Conservation (phyloP, 2,329 filamentous ascomycete genomes). For the Penicillium sp. region DNA sequence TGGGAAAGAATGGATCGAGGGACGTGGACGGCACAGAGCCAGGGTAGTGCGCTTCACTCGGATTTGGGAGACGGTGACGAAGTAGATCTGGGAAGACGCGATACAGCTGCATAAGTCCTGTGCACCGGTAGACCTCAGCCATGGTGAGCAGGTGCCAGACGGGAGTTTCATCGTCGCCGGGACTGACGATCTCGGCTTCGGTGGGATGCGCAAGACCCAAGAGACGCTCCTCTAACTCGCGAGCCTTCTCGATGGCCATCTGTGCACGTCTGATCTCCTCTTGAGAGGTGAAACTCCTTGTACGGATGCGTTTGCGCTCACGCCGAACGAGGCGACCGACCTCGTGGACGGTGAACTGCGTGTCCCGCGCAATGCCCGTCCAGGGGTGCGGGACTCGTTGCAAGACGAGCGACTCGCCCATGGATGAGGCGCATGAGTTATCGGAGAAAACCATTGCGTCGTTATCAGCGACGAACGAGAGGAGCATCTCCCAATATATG, state of each 20-base stretch:
- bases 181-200: slow-evolving; percentile 49
- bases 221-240: slow-evolving; percentile 49
- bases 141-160: slow-evolving; percentile 54
- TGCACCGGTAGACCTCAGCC: slow-evolving; percentile 53
- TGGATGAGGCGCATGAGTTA: slow-evolving; percentile 13
- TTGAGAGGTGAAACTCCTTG: slow-evolving; percentile 38
- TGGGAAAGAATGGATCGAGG: slow-evolving; percentile 23
- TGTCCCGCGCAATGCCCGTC: slow-evolving; percentile 41
- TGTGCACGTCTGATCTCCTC: slow-evolving; percentile 34
- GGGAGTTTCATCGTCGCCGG: slow-evolving; percentile 53
- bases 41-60: slow-evolving; percentile 8
- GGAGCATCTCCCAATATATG: slow-evolving; percentile 60
- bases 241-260: slow-evolving; percentile 36
- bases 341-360: slow-evolving; percentile 44
- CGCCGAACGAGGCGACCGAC: slow-evolving; percentile 43
- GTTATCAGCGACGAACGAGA: slow-evolving; percentile 52
- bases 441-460: slow-evolving; percentile 33
- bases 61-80: slow-evolving; percentile 40
- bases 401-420: slow-evolving; percentile 29
- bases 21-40: slow-evolving; percentile 1
- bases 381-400: slow-evolving; percentile 41
- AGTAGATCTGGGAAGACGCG: slow-evolving; percentile 54
- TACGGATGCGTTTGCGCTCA: slow-evolving; percentile 37
- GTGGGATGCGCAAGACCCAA: slow-evolving; percentile 48
- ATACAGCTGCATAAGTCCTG: slow-evolving; percentile 55